Evolutionary conservation across 2,329 filamentous ascomycete species (phyloP), one percentile per base, ranked within the genome.

Genomic region (Helotiales sp.): DNA sequence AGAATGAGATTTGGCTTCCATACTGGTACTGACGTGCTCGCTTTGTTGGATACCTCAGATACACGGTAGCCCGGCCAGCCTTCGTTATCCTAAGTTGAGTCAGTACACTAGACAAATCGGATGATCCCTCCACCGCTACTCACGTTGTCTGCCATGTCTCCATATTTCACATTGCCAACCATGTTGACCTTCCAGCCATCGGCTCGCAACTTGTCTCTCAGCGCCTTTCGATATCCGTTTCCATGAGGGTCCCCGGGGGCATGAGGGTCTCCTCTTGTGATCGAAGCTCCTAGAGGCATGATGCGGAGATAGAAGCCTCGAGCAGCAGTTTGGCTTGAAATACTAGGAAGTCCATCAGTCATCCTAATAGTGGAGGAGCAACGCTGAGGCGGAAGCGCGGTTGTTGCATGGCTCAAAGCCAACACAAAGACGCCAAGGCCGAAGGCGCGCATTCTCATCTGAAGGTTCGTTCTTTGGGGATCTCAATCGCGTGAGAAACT

Each of bases 251-350:
- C 40, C 2, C 40, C 40, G 17, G 40, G 40, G 20, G 40, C 40
- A 43, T 43, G 40, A 20, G 40, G 40, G 15, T 43, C 40, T 4
- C 40, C 40, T 43, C 17, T 43, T 43, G 40, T 43, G 17, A 83
- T 82, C 62, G 80, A 82, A 1, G 81, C 81, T 55, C 81, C 81
- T 2, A 83, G 76, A 2, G 81, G 77, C 78, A 83, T 81, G 70
- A 85, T 85, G 85, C 6, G 69, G 7, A 63, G 61, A 34, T 60
- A 60, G 22, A 60, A 60, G 11, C 22, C n/a, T 52, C 22, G 40
- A 1, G 8, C 40, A 43, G 15, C 3, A 4, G 17, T 17, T 20
- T 20, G 40, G 8, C 17, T 43, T 20, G 40, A n/a, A 7, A 43
- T 43, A n/a, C 17, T n/a, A 5, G 40, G 5, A 17, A 43, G 40